Conservation (phyloP, 371 early-diverging fungal genomes). For the Coemansia sp. region DNA sequence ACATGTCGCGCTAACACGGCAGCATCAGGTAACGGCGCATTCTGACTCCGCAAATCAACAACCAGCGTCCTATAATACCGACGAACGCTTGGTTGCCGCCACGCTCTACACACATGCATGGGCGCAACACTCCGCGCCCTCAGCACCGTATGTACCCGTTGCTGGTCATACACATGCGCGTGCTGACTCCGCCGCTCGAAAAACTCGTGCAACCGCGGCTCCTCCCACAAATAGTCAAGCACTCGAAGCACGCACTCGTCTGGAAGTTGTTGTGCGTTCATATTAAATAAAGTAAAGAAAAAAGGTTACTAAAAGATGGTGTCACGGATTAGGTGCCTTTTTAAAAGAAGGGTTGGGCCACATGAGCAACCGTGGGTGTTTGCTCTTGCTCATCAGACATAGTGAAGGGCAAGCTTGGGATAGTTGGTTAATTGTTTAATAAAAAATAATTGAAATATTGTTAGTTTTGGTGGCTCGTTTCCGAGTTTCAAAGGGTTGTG, state of each 20-base stretch:
- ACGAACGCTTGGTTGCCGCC: constrained; percentile 18
- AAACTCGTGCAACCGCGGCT: constrained; percentile 12
- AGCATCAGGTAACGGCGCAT: constrained; percentile 3
- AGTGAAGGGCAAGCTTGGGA: no score
- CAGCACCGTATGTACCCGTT: constrained; percentile 18
- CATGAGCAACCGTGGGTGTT: neutral
- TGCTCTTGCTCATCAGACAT: no score
- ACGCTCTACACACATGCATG: constrained; percentile 34
- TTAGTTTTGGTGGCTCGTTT: no score
- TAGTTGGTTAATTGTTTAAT: no score
- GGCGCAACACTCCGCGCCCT: constrained; percentile 23
- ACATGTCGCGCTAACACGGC: constrained; percentile 15
- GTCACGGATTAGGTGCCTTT: neutral
- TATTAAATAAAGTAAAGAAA: neutral
- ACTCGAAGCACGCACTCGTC: constrained; percentile 29
- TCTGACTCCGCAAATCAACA: neutral
- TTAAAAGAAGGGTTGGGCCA: neutral
- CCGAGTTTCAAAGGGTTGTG: no score
- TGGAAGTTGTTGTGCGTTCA: constrained; percentile 12
- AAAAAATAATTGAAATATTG: no score
- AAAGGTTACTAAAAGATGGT: neutral
- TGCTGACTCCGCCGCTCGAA: constrained; percentile 19
- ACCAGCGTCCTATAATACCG: constrained; percentile 23
- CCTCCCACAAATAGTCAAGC: constrained; percentile 33
- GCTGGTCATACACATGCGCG: constrained; percentile 39